Base-by-base conservation (phyloP, 1,284 basidiomycete genomes). In the Pseudozyma thailandica region DNA sequence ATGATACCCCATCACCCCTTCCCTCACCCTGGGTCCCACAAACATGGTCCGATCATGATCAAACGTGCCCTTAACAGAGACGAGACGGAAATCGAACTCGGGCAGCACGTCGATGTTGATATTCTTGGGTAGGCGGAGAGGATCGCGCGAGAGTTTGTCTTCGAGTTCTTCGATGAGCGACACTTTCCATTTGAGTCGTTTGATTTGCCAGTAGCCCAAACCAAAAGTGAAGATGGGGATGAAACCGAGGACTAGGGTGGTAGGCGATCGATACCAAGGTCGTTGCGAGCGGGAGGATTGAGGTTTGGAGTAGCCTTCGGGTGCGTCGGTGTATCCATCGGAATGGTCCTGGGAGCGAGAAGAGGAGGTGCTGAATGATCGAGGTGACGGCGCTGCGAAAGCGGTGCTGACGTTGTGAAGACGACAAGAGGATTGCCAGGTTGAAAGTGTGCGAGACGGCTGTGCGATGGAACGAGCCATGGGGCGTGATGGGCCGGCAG, bases 141-240 rank as follows among this genome's bases (percentile, higher is more conserved):
- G 91, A 31, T 89, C 88, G 27, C 90, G 87, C 63, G 90, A 87
- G 26, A 98, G 85, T 84, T 98, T 97, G 83, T 92, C 89, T 80
- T 97, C 92, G 41, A 98, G 86, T 80, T 98, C 93, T 72, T 97
- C 92, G 71, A 98, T 97, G 61, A 98, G 86, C 50, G 88, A 88
- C 28, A 97, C 86, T 84, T 99, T 99, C 96, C 96, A 99, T 81
- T 92, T 89, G 41, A 98, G 87, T 38, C 96, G 88, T 77, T 92
- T 88, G 28, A 89, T 77, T 82, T 99, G 95, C 96, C 95, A 98
- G 31, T 90, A 89, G 20, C 95, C 95, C 59, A 98, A 86, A n/a
- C 87, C 90, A 72, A 94, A 93, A 0, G 93, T 93, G 76, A 96
- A 89, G 65, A 98, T 85, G 0, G 95, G 95, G 62, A 97, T 91